Evolutionary conservation across 2,329 filamentous ascomycete species (phyloP), one percentile per base, ranked within the genome.

Genomic region (Emericellopsis cladophorae): DNA sequence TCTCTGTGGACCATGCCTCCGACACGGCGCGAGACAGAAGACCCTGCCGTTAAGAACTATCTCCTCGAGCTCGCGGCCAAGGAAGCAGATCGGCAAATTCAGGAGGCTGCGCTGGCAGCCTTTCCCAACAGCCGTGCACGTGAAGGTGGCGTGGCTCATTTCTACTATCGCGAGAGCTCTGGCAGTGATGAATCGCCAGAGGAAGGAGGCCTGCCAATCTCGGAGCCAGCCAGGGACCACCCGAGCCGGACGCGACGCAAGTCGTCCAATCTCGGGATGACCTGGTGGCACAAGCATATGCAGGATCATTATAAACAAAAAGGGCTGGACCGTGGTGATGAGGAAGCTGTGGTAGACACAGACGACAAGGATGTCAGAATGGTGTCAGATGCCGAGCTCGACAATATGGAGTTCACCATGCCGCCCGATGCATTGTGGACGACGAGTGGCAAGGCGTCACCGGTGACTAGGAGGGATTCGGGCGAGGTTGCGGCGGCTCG

Each of bases 241-340:
- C 8, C 64, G 61, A 7, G 53, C 53, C 45, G 62, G 34, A 43
- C 55, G 22, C 66, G 74, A 43, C 70, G 76, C 33, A 76, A 79
- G 52, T 77, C 76, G 37, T 80, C 76, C 2, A 72, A 75, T 39
- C 68, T 78, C 49, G 71, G 74, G 40, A 66, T 80, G 50, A 70
- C 71, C 40, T 90, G 84, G 79, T 86, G 87, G 54, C 70, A 92
- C 53, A 74, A 80, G 51, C 81, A 87, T 50, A 84, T 92, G 82
- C 82, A 85, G 49, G 74, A 80, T 50, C 82, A 90, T 58, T 82
- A 79, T 40, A 76, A 85, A 49, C 68, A 79, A 50, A 58, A 79
- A 38, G 70, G 78, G 45, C 62, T 70, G 49, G 67, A 68, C 34
- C 61, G 62, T 22, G 48, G 44, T 21, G 51, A 51, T 1, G 51